Evolutionary conservation across 2,329 filamentous ascomycete genomes (phyloP), one percentile per base, ranked within the genome.

Genomic region (Cladosporium colombiae): DNA sequence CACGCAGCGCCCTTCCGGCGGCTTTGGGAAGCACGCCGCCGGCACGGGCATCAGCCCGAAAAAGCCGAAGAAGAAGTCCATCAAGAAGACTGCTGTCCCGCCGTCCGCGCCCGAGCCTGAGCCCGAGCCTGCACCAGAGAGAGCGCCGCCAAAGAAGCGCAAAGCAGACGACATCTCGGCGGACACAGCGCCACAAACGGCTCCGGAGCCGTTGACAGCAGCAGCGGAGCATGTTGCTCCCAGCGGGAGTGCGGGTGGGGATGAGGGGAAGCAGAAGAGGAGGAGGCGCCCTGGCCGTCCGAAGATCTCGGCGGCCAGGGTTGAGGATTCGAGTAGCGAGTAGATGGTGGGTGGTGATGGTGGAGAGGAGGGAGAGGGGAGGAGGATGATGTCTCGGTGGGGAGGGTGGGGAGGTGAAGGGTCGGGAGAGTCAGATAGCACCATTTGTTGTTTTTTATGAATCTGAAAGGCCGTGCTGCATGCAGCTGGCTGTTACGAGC

Each of bases 61-160:
- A 50, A 65, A 57, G 62, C 65, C 37, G 60, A 57, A 44, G 55
- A 61, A 49, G 58, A 62, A 55, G 58, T 53, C 55, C 56, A 65
- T n/a, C 8, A 29, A 40, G 31, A 40, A 44, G 35, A 23, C 35
- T 23, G 10, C 35, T 8, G 37, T 6, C 10, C 16, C 56, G 5
- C 27, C 18, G 37, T 13, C 37, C 18, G 16, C 37, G 37, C 37
- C 59, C 46, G n/a, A 21, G 50, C 46, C 40, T 3, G 56, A 29
- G 37, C 35, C 35, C 5, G 18, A 29, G 35, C n/a, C 58, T 1
- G 25, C n/a, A 3, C 23, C 58, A 3, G 6, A 29, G 10, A 31
- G 21, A 27, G 16, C 25, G 2, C 23, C 33, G 2, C 5, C 37
- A 18, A 63, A 55, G 16, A 63, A 63, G 60, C 60, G 60, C 50